These are phyloP conservation scores for Daldinia concentrica DNA, from an alignment of 495 filamentous ascomycete species.

Conservation along the genomic window DNA sequence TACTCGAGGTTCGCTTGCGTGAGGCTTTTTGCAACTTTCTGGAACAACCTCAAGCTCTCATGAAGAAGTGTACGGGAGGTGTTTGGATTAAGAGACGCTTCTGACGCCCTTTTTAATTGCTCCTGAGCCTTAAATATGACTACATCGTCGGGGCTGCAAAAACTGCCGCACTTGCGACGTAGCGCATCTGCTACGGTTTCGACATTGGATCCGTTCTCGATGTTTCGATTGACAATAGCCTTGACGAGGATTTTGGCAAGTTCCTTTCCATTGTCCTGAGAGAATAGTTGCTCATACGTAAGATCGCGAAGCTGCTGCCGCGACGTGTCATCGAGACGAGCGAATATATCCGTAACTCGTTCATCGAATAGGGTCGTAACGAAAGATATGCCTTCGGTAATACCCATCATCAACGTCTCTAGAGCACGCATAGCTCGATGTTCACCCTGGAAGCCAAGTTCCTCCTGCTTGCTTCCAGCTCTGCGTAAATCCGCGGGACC, in stretches of 20 bases:
- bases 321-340: conserved; percentile 74
- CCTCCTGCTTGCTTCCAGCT: conserved; percentile 80
- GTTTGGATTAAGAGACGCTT: conserved; percentile 77
- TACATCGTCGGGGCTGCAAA: conserved; percentile 96
- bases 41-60: conserved; percentile 87
- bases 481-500: conserved; percentile 82
- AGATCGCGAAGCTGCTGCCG: conserved; percentile 75
- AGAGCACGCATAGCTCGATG: conserved; percentile 91
- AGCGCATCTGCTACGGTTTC: conserved; percentile 96
- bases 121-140: conserved; percentile 98
- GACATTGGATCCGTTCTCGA: conserved; percentile 93
- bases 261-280: conserved; percentile 77
- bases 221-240: conserved; percentile 96
- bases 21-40: conserved; percentile 83
- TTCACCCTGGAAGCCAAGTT: conserved; percentile 88
- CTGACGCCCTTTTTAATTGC: conserved; percentile 83
- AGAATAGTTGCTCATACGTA: conserved; percentile 88
- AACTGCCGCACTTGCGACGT: conserved; percentile 88
- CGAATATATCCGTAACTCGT: conserved; percentile 84
- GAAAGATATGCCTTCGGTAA: conserved; percentile 96
- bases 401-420: conserved; percentile 79
- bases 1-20: conserved; percentile 80
- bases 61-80: conserved; percentile 82
- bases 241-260: conserved; percentile 97
- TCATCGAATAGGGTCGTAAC: conserved; percentile 93